These are phyloP conservation scores for Teunomyces atbi DNA, from an alignment of 805 yeast species.

Conservation along the genomic window DNA sequence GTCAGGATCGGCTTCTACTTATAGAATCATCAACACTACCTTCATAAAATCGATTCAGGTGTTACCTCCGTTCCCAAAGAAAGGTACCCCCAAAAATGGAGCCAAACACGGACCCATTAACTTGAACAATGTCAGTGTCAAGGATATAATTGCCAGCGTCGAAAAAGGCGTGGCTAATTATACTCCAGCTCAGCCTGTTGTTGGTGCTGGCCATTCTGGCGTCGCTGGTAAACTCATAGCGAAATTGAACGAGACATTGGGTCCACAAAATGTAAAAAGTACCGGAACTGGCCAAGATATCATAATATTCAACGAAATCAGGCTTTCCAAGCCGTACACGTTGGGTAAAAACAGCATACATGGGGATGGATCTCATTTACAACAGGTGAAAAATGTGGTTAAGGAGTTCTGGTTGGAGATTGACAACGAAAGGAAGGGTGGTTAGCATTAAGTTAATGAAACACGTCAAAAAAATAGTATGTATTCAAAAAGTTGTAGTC, in stretches of 20 bases:
- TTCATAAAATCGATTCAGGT: slow-evolving; percentile 56
- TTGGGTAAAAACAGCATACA: slow-evolving; percentile 25
- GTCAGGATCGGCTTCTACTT: slow-evolving; percentile 18
- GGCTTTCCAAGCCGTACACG: slow-evolving; percentile 39
- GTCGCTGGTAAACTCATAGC: slow-evolving; percentile 17
- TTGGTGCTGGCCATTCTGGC: slow-evolving; percentile 5
- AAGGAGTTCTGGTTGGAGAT: slow-evolving; percentile 28
- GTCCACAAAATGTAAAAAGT: slow-evolving; percentile 27
- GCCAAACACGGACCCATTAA: background rate
- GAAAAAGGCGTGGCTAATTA: background rate
- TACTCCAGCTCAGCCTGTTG: background rate
- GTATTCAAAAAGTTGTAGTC: background rate
- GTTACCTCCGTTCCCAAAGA: slow-evolving; percentile 28
- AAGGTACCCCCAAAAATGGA: slow-evolving; percentile 12
- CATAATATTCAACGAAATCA: slow-evolving; percentile 34
- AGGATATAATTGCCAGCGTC: background rate
- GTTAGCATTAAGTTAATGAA: slow-evolving; percentile 8
- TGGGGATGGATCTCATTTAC: slow-evolving; percentile 17
- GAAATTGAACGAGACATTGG: slow-evolving; percentile 18
- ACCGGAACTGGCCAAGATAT: slow-evolving; percentile 27
- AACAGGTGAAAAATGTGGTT: slow-evolving; percentile 22
- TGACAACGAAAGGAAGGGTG: slow-evolving; percentile 27
- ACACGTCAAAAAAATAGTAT: background rate
- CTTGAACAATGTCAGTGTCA: background rate
- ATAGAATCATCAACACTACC: slow-evolving; percentile 54